Percentiles rank a stretch among this genome's conserved stretches.
Evolutionary conservation across 2,329 filamentous ascomycete genomes (phyloP).

Genomic region (Paecilomyces formosus): DNA sequence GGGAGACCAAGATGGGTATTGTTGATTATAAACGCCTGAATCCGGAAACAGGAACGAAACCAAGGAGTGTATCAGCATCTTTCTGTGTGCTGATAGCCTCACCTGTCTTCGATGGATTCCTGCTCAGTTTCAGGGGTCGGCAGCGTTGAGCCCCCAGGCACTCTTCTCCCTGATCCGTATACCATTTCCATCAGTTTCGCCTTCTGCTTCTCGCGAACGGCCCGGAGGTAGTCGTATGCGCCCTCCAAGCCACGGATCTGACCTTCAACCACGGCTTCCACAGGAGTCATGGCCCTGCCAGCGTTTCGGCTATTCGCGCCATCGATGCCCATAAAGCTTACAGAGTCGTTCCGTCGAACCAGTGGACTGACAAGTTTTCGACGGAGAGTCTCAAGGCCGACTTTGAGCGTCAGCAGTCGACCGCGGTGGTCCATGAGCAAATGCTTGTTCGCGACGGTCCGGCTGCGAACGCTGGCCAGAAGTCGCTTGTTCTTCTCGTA

Average conservation of each 20-base stretch:
- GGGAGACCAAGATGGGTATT: background rate
- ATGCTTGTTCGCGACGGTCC: conserved; percentile 80
- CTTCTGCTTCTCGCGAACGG: conserved; percentile 71
- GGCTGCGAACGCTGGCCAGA: conserved; percentile 68
- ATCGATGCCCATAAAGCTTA: conserved; percentile 26
- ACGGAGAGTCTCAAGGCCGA: conserved; percentile 76
- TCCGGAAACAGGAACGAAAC: background rate
- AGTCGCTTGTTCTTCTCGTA: conserved; percentile 85
- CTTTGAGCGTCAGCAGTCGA: conserved; percentile 73
- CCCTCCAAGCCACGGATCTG: conserved; percentile 78
- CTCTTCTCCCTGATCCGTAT: conserved; percentile 48
- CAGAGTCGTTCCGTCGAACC: conserved; percentile 58
- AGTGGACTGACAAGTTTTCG: conserved; percentile 78
- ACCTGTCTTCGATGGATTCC: conserved; percentile 2
- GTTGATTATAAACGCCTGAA: background rate
- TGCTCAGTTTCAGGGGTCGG: conserved; percentile 11
- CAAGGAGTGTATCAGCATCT: no score
- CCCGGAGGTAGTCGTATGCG: conserved; percentile 69
- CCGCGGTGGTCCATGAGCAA: conserved; percentile 81
- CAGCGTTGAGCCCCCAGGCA: conserved; percentile 18
- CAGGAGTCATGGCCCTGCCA: conserved; percentile 54
- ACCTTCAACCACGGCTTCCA: conserved; percentile 57
- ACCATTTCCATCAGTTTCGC: conserved; percentile 73
- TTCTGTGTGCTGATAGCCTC: background rate
- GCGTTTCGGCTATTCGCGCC: conserved; percentile 37